These are phyloP conservation scores for Euphorbia peplus DNA, from an alignment of 345 rosid genomes.

Conservation along the genomic window DNA sequence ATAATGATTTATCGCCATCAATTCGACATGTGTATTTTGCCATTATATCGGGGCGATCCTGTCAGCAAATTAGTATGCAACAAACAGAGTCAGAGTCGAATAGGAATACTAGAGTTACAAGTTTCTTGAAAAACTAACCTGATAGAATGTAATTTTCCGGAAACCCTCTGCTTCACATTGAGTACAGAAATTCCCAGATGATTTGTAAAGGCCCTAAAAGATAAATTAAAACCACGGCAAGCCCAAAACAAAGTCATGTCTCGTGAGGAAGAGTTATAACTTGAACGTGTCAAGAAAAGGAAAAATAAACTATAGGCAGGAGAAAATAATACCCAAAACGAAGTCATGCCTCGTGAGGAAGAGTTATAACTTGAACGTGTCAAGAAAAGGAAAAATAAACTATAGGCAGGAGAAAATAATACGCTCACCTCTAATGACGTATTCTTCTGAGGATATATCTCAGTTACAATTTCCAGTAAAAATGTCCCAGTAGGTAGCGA, in stretches of 20 bases:
- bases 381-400: not conserved
- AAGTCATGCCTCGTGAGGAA: not conserved
- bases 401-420: not conserved
- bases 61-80: slow-evolving; percentile 24
- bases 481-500: slow-evolving; percentile 65
- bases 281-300: not conserved
- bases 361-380: not conserved
- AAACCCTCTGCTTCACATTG: slow-evolving; percentile 99
- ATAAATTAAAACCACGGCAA: slow-evolving; percentile 3
- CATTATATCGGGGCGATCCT: slow-evolving; percentile 99
- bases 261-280: not conserved
- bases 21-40: slow-evolving; percentile 87
- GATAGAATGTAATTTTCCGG: slow-evolving; percentile 87
- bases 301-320: not conserved
- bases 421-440: slow-evolving; percentile 77
- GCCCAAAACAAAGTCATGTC: not conserved
- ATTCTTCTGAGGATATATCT: slow-evolving; percentile 85
- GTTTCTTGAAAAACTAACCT: slow-evolving; percentile 42
- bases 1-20: slow-evolving; percentile 82
- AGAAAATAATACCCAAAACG: not conserved
- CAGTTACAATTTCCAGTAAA: slow-evolving; percentile 71
- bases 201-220: slow-evolving; percentile 86
- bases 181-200: slow-evolving; percentile 92
- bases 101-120: slow-evolving; percentile 9
- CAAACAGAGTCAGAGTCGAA: slow-evolving; percentile 16